Base-by-base conservation (phyloP, 805 yeast genomes). In the Wickerhamiella nectarea region DNA sequence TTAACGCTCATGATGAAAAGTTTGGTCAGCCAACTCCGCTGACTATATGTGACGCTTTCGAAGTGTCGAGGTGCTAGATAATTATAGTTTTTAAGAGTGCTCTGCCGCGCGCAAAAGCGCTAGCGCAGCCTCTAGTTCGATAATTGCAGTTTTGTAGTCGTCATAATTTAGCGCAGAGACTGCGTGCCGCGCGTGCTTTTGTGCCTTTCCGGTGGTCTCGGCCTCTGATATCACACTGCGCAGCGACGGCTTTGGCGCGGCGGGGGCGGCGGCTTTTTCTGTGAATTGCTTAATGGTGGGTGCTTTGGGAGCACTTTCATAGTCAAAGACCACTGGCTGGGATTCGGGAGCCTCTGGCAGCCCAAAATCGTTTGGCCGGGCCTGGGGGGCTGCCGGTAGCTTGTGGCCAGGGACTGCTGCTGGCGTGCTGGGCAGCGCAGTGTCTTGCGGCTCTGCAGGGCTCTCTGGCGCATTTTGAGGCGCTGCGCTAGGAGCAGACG, bases 121-220 rank as follows among this genome's bases (percentile, higher is more conserved):
- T 29, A 78, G 56, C 0, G 81, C 80, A 33, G 64, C 57, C 24
- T 60, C 52, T 26, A 78, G 62, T 57, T 78, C 80, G 7, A 53
- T 52, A 39, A 75, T 67, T 3, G 86, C 87, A 0, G 86, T 80
- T n/a, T 52, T 61, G 6, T 69, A 58, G 48, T 79, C 87, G 52
- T 80, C 87, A 54, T 77, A 80, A 54, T 75, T 76, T 28, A 79
- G 65, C 1, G 87, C 85, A 9, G 83, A 76, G 9, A 77, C 69
- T n/a, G 84, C 86, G 54, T 72, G 79, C 50, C 71, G 74, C 46
- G 85, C 79, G 48, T 74, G 78, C 52, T 78, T 78, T 52, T 75
- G 76, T 1, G 79, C 75, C 4, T 53, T 46, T 3, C 57, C 50
- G 2, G 68, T 57, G 1, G 64, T 46, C 29, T 65, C 63, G 1